Base-by-base conservation (phyloP, 208 protist genomes). In the Blechomonas ayalai region DNA sequence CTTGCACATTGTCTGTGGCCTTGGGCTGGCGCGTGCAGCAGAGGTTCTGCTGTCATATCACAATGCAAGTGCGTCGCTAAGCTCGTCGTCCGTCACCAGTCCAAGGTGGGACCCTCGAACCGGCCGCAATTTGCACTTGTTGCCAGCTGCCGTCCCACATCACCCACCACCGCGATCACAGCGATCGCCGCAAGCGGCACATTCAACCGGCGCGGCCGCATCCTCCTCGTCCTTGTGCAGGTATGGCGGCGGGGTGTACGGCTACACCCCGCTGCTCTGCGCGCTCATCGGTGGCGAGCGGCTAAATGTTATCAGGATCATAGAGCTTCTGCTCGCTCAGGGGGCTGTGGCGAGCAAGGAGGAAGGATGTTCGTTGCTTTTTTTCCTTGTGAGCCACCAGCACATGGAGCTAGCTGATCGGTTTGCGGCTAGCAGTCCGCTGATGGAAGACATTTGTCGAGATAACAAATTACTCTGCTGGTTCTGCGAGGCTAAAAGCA, bases 381-480 rank as follows among this genome's bases (percentile, higher is more conserved):
- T 70, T 19, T 69, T 53, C 43, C 57, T 80, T 15, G 37, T 73
- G 31, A 61, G 47, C 7, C 57, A 68, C 34, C 56, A 45, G 37
- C 42, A 48, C 35, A 56, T 72, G 31, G 55, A 55, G n/a, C 39
- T 61, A 35, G 70, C 70, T 6, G 64, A 68, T 32, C 26, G 54
- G 22, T 28, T 79, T 16, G 26, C 74, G 18, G 20, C 26, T 24
- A 8, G 12, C 38, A 7, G 44, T 13, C 51, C 36, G 25, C 28
- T 56, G 37, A 51, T 52, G 53, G 36, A 52, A n/a, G 35, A 34
- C 10, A 42, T 68, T 42, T 29, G 42, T 10, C 13, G 42, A 18
- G 55, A 79, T 39, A 82, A 82, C 44, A 38, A 53, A 22, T 67
- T 87, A 1, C 51, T 82, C 27, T 75, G 61, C 50, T 67, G 70